Conservation (phyloP, 1,284 basidiomycete genomes). For the Ceratobasidium papillatum region DNA sequence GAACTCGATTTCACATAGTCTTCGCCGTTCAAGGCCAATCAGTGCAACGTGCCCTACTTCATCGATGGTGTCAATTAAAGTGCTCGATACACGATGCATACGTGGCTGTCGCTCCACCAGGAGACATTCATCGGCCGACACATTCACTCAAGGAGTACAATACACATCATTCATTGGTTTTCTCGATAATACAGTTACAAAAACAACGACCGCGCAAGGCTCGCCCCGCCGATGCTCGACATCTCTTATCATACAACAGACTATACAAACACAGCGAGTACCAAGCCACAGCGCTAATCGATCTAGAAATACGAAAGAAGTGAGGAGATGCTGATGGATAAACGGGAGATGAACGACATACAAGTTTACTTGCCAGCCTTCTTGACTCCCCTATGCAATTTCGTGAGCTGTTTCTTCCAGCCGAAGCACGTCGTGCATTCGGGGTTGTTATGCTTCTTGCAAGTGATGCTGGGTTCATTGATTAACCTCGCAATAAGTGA, state of each 20-base stretch:
- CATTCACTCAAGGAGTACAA: conserved; percentile 1
- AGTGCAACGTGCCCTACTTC: too few species aligned
- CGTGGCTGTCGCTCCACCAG: too few species aligned
- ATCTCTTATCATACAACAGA: not conserved
- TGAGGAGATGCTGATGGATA: not conserved
- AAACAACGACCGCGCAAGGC: not conserved
- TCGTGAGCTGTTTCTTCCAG: conserved; percentile 55
- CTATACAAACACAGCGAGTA: not conserved
- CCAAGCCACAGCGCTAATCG: not conserved
- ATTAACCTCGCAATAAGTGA: not conserved
- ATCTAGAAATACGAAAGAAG: not conserved
- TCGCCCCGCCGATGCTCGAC: not conserved
- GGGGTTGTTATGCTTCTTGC: conserved; percentile 53
- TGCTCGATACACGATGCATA: too few species aligned
- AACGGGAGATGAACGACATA: not conserved
- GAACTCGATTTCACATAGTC: too few species aligned
- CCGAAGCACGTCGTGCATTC: conserved; percentile 55
- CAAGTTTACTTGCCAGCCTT: conserved; percentile 22
- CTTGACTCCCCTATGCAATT: conserved; percentile 52
- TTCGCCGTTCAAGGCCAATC: too few species aligned
- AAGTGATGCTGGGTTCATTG: conserved; percentile 47
- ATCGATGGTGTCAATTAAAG: too few species aligned
- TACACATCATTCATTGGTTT: not conserved
- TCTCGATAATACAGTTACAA: not conserved
- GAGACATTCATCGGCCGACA: too few species aligned